Evolutionary conservation across 306 rosid genomes (phyloP).

Genomic region (Rosa lucieae): DNA sequence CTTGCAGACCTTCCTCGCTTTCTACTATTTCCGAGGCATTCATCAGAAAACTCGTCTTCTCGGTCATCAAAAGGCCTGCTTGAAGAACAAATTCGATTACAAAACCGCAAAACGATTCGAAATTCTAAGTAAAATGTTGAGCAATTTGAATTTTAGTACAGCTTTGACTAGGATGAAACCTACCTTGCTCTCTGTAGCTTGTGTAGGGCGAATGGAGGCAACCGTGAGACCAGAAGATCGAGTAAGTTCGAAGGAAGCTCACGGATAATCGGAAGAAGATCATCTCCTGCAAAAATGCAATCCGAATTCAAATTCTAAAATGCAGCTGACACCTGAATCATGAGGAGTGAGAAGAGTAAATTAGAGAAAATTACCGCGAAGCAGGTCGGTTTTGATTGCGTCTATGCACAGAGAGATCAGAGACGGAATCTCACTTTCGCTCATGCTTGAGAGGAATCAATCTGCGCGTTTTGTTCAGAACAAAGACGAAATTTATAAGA

Average conservation of each 20-base stretch:
- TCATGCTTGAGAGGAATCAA: background rate
- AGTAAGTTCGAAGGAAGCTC: constrained; percentile 55
- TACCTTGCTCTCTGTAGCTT: constrained; percentile 53
- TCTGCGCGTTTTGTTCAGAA: background rate
- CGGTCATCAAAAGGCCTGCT: constrained; percentile 51
- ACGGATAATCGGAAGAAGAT: constrained; percentile 33
- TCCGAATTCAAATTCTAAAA: background rate
- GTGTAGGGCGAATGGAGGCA: constrained; percentile 55
- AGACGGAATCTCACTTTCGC: constrained; percentile 39
- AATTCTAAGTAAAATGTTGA: background rate
- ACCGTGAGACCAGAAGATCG: constrained; percentile 39
- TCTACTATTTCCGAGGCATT: constrained; percentile 43
- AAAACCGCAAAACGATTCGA: background rate
- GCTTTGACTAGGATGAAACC: constrained; percentile 11
- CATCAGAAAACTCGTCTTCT: constrained; percentile 28
- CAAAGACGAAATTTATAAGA: background rate
- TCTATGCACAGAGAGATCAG: constrained; percentile 56
- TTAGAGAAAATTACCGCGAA: constrained; percentile 30
- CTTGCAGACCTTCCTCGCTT: constrained; percentile 63
- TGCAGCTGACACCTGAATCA: background rate
- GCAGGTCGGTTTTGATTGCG: constrained; percentile 34
- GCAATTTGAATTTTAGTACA: background rate
- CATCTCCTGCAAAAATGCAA: constrained; percentile 38
- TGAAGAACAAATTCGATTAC: constrained; percentile 17
- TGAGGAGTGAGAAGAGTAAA: background rate